phyloP scores from a whole-genome alignment of 2,329 filamentous ascomycete genomes.

The Fusarium coffeatum region DNA sequence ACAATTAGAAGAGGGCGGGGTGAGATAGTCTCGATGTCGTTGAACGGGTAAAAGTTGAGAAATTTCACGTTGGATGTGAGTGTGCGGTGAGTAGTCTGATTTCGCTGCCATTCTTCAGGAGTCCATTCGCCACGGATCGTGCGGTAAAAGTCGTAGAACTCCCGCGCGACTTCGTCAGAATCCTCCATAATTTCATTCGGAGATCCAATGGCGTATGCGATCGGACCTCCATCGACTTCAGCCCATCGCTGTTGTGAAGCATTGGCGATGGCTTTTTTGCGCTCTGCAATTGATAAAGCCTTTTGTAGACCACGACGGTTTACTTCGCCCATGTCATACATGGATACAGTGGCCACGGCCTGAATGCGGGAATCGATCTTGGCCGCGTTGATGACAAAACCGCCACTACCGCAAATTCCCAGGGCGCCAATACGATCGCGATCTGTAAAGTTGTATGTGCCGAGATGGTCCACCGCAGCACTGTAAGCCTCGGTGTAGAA shows the following conservation, averaged over 20 bases:
- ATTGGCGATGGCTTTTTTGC: background rate
- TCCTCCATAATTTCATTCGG: background rate
- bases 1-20: background rate
- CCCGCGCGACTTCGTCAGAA: background rate
- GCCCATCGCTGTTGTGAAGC: background rate
- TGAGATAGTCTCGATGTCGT: background rate
- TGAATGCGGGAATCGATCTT: constrained; percentile 1
- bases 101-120: background rate
- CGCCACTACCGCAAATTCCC: background rate
- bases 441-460: background rate
- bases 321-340: constrained; percentile 2
- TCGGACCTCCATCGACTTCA: background rate
- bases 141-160: constrained; percentile 6
- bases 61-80: background rate
- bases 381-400: background rate
- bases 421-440: background rate
- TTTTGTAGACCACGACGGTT: background rate
- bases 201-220: background rate
- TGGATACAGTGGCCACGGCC: background rate
- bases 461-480: background rate
- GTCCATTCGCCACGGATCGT: background rate
- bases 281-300: background rate
- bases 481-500: constrained; percentile 4
- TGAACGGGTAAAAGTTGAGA: constrained; percentile 1
- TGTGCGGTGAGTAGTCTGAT: background rate